Evolutionary conservation across 2,329 filamentous ascomycete genomes (phyloP).

Genomic region (Fusarium humuli): DNA sequence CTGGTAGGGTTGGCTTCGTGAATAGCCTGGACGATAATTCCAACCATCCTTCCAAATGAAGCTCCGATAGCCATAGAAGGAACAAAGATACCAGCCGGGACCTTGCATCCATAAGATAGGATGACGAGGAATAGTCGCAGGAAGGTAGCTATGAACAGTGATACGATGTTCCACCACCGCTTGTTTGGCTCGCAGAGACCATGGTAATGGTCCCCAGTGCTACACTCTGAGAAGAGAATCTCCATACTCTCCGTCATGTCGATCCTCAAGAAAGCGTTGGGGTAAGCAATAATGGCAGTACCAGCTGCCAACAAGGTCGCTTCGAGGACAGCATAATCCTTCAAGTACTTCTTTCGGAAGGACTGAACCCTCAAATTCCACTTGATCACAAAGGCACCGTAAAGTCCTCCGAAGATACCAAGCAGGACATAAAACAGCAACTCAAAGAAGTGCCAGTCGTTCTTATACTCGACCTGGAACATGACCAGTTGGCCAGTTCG

Average conservation of each 20-base stretch:
- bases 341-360: slow-evolving; percentile 92
- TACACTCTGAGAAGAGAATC: slow-evolving; percentile 93
- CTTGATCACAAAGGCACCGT: slow-evolving; percentile 97
- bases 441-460: slow-evolving; percentile 98
- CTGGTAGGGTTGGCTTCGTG: slow-evolving; percentile 86
- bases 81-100: slow-evolving; percentile 97
- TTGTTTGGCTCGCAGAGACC: slow-evolving; percentile 85
- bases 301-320: slow-evolving; percentile 83
- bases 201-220: slow-evolving; percentile 87
- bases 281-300: slow-evolving; percentile 95
- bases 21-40: slow-evolving; percentile 90
- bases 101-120: slow-evolving; percentile 97
- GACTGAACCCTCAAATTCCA: slow-evolving; percentile 93
- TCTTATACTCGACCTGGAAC: slow-evolving; percentile 97
- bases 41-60: slow-evolving; percentile 92
- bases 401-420: slow-evolving; percentile 92
- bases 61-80: slow-evolving; percentile 98
- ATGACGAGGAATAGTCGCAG: slow-evolving; percentile 88
- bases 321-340: slow-evolving; percentile 86
- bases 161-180: slow-evolving; percentile 81
- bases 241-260: slow-evolving; percentile 99
- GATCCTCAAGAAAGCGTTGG: slow-evolving; percentile 93
- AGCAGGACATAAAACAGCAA: slow-evolving; percentile 91
- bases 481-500: slow-evolving; percentile 97
- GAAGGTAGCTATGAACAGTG: slow-evolving; percentile 81